phyloP scores from a whole-genome alignment of 2,329 filamentous ascomycete species.

The Ophiostoma montium region DNA sequence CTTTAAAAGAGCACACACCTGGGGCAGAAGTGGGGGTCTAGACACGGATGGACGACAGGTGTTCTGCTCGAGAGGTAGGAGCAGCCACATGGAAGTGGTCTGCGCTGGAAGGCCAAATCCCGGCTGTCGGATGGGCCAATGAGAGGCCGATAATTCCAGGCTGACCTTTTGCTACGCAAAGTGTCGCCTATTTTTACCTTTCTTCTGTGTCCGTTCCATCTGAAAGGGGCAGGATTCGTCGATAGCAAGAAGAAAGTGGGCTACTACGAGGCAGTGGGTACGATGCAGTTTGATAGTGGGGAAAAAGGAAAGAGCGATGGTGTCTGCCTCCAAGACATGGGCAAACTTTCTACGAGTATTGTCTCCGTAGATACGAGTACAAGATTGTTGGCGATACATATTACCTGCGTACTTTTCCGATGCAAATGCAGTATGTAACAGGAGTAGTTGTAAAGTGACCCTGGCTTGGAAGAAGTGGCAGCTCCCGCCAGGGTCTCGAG shows the following conservation, averaged over 20 bases:
- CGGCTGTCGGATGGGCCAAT: slow-evolving; percentile 8
- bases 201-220: background rate
- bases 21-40: slow-evolving; percentile 1
- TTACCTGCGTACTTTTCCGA: too few relatives aligned
- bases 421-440: too few relatives aligned
- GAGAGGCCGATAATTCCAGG: slow-evolving; percentile 1
- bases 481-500: background rate
- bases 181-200: slow-evolving; percentile 2
- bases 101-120: slow-evolving; percentile 6
- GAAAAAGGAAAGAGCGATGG: slow-evolving; percentile 1
- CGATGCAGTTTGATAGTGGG: slow-evolving; percentile 1
- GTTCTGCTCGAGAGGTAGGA: background rate
- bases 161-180: background rate
- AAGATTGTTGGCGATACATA: too few relatives aligned
- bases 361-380: too few relatives aligned
- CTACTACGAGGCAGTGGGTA: background rate
- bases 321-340: background rate
- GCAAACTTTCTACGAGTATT: too few relatives aligned
- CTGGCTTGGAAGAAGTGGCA: too few relatives aligned
- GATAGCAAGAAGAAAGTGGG: slow-evolving; percentile 5
- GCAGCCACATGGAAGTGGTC: slow-evolving; percentile 2
- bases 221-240: slow-evolving; percentile 6
- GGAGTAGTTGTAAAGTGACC: too few relatives aligned
- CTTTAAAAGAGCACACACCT: background rate
- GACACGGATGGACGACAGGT: too few relatives aligned